Evolutionary conservation across 108 stramenopile genomes (phyloP).

Genomic region (Nitzschia palea): DNA sequence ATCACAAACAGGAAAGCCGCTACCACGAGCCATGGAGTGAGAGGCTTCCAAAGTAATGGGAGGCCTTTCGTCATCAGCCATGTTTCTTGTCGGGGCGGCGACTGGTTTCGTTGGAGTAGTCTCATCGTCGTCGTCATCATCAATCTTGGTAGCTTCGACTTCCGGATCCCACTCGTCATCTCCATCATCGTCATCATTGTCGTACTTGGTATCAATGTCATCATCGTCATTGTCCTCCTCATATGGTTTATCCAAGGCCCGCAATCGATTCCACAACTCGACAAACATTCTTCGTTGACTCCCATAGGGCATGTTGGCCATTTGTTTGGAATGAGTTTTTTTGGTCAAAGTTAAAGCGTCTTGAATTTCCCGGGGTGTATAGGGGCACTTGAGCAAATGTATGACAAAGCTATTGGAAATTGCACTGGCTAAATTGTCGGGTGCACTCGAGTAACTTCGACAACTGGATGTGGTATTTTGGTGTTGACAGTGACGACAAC

Average conservation of each 20-base stretch:
- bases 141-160: not conserved
- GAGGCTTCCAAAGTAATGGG: not conserved
- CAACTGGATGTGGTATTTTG: constrained; percentile 13
- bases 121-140: not conserved
- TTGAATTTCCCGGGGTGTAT: constrained; percentile 30
- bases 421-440: constrained; percentile 49
- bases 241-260: constrained; percentile 35
- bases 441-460: constrained; percentile 48
- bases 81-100: not conserved
- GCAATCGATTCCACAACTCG: constrained; percentile 45
- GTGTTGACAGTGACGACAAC: constrained; percentile 51
- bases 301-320: constrained; percentile 46
- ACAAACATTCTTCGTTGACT: constrained; percentile 47
- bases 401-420: constrained; percentile 48
- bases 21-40: constrained; percentile 5
- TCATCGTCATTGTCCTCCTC: constrained; percentile 7
- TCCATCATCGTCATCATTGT: not conserved
- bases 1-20: constrained; percentile 20
- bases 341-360: constrained; percentile 38
- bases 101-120: not conserved
- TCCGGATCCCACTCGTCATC: not conserved
- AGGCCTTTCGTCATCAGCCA: not conserved
- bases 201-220: not conserved
- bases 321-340: constrained; percentile 45
- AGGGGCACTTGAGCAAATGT: constrained; percentile 49